Evolutionary conservation across 768 basidiomycete species (phyloP).

Genomic region (Hericium erinaceus): DNA sequence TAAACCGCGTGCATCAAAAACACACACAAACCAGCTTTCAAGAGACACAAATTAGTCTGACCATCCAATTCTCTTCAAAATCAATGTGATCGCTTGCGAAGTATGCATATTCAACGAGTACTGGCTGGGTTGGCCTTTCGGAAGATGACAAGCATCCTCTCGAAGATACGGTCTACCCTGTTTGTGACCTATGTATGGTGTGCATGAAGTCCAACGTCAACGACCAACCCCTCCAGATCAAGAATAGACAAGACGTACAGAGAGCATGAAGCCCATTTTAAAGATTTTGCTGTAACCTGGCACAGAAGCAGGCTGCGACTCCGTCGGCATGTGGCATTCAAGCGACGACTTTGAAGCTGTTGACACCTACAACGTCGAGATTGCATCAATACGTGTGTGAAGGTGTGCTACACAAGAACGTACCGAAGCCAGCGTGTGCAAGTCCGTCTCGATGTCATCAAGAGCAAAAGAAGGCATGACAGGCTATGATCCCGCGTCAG

Average conservation of each 20-base stretch:
- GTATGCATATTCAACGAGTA: not conserved
- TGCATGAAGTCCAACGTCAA: not conserved
- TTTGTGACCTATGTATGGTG: not conserved
- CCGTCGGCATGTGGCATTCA: not conserved
- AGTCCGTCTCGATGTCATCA: not conserved
- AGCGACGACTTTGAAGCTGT: too few species aligned
- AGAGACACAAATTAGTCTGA: too few species aligned
- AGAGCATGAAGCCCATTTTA: slow-evolving; percentile 9
- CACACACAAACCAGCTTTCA: too few species aligned
- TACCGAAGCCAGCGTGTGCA: too few species aligned
- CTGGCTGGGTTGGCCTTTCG: not conserved
- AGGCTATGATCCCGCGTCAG: not conserved
- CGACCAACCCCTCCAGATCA: too few species aligned
- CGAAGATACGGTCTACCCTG: not conserved
- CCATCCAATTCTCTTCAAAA: too few species aligned
- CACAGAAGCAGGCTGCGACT: not conserved
- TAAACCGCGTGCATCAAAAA: too few species aligned
- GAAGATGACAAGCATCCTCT: not conserved
- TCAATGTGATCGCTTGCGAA: too few species aligned
- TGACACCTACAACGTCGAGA: too few species aligned
- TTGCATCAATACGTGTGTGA: too few species aligned
- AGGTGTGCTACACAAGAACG: too few species aligned
- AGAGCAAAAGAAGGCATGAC: not conserved
- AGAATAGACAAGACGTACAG: not conserved
- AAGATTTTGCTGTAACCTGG: slow-evolving; percentile 6